A percentile compares a stretch with the other conserved stretches of the same genome.
phyloP scores from a whole-genome alignment of 2,329 filamentous ascomycete genomes.

The Beauveria scarabaeidicola region DNA sequence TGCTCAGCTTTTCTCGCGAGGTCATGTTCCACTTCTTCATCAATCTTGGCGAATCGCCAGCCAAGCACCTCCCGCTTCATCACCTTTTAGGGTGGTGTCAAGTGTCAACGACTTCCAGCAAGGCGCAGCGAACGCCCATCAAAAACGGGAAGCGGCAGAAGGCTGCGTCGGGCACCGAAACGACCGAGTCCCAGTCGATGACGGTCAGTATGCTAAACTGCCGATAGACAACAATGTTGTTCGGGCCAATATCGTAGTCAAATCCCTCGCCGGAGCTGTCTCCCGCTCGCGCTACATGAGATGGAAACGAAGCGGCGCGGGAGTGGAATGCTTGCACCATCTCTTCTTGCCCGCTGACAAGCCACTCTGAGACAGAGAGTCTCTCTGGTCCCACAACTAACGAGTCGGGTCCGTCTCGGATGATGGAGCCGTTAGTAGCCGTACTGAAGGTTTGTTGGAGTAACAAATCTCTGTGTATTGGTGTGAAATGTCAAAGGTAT shows the following conservation, averaged over 20 bases:
- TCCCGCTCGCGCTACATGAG: neutral
- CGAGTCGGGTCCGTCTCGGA: neutral
- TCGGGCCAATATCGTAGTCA: slow-evolving; percentile 25
- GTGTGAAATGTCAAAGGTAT: too few relatives aligned
- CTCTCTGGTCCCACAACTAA: neutral
- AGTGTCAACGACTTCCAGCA: neutral
- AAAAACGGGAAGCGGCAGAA: neutral
- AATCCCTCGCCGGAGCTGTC: neutral
- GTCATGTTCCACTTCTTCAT: neutral
- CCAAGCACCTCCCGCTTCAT: neutral
- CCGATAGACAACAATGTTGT: slow-evolving; percentile 33
- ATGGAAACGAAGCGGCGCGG: neutral
- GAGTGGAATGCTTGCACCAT: neutral
- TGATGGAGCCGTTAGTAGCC: slow-evolving; percentile 2
- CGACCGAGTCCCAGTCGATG: slow-evolving; percentile 35
- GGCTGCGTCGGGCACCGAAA: neutral
- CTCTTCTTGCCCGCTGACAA: neutral
- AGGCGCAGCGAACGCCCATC: neutral
- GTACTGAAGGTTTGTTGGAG: neutral
- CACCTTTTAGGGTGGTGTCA: neutral
- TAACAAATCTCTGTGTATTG: too few relatives aligned
- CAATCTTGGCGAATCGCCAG: neutral
- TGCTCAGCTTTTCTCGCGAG: neutral
- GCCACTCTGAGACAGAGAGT: neutral
- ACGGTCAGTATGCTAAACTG: slow-evolving; percentile 27